Percentiles rank a stretch among this genome's conserved stretches.
phyloP scores from a whole-genome alignment of 2,329 filamentous ascomycete species.

The Cryphonectria naterciae region DNA sequence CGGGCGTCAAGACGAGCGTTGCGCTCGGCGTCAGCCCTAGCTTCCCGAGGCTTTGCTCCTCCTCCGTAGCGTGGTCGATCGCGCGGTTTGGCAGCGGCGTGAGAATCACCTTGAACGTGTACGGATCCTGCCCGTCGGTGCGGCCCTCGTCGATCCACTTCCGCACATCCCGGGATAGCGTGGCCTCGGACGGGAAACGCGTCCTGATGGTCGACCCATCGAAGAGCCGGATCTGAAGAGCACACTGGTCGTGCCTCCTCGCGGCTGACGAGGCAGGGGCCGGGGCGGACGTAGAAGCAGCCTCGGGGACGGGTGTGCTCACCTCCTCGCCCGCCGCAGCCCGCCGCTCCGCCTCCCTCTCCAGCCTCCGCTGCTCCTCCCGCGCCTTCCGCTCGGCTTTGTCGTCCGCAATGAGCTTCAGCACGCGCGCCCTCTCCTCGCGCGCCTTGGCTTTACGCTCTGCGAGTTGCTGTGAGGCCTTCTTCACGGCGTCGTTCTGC shows the following conservation, averaged over 20 bases:
- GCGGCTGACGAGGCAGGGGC: slow-evolving; percentile 30
- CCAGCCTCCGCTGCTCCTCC: slow-evolving; percentile 54
- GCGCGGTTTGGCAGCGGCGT: slow-evolving; percentile 76
- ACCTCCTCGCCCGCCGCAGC: slow-evolving; percentile 36
- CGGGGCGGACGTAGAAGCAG: slow-evolving; percentile 35
- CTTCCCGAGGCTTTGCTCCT: slow-evolving; percentile 67
- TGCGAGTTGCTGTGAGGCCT: slow-evolving; percentile 59
- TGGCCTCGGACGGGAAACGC: slow-evolving; percentile 68
- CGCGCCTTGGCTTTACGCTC: slow-evolving; percentile 68
- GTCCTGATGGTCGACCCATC: slow-evolving; percentile 80
- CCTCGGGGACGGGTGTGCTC: slow-evolving; percentile 28
- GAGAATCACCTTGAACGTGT: slow-evolving; percentile 82
- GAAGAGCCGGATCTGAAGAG: slow-evolving; percentile 79
- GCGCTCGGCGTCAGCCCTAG: slow-evolving; percentile 78
- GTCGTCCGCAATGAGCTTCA: slow-evolving; percentile 77
- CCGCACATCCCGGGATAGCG: slow-evolving; percentile 69
- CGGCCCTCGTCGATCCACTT: slow-evolving; percentile 74
- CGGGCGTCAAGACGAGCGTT: slow-evolving; percentile 80
- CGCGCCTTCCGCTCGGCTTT: slow-evolving; percentile 67
- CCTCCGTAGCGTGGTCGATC: slow-evolving; percentile 72
- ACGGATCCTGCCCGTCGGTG: slow-evolving; percentile 64
- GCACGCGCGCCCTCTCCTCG: slow-evolving; percentile 71
- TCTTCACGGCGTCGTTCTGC: slow-evolving; percentile 49
- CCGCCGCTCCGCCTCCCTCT: slow-evolving; percentile 35
- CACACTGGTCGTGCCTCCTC: slow-evolving; percentile 47